These are phyloP conservation scores for Flueggea neowawraea DNA, from an alignment of 441 rosid species.

Conservation along the genomic window DNA sequence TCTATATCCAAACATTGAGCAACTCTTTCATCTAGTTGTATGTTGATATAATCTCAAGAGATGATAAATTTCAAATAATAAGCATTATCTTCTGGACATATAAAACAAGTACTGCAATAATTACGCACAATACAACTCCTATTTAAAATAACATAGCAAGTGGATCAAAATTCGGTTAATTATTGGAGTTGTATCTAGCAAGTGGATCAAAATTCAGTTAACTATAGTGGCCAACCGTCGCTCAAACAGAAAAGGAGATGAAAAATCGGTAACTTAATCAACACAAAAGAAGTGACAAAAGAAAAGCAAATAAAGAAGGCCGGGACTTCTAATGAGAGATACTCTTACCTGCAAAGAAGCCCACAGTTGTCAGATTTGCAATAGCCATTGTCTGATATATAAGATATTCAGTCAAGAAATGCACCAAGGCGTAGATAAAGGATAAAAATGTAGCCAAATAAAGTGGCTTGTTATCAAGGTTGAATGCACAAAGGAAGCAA, in stretches of 20 bases:
- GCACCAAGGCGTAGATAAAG: constrained; percentile 81
- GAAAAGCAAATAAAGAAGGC: constrained; percentile 6
- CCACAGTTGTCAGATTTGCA: constrained; percentile 65
- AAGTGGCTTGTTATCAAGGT: constrained; percentile 73
- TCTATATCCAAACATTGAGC: too few species aligned
- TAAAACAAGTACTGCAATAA: too few species aligned
- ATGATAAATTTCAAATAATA: neutral
- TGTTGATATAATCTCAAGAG: neutral
- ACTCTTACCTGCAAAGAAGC: constrained; percentile 69
- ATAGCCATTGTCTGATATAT: constrained; percentile 76
- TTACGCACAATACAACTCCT: too few species aligned
- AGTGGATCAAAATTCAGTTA: neutral
- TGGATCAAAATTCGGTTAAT: too few species aligned
- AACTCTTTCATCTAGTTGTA: neutral
- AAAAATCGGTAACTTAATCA: neutral
- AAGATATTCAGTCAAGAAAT: constrained; percentile 81
- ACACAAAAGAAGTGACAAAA: too few species aligned
- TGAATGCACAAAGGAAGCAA: constrained; percentile 89
- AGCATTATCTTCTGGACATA: too few species aligned
- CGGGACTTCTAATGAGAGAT: neutral
- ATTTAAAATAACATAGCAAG: too few species aligned
- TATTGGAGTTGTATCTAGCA: too few species aligned
- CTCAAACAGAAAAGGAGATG: neutral
- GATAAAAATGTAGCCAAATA: constrained; percentile 83
- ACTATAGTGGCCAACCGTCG: too few species aligned